Evolutionary conservation across 2,329 filamentous ascomycete species (phyloP).

Genomic region (Fusarium pseudoanthophilum): DNA sequence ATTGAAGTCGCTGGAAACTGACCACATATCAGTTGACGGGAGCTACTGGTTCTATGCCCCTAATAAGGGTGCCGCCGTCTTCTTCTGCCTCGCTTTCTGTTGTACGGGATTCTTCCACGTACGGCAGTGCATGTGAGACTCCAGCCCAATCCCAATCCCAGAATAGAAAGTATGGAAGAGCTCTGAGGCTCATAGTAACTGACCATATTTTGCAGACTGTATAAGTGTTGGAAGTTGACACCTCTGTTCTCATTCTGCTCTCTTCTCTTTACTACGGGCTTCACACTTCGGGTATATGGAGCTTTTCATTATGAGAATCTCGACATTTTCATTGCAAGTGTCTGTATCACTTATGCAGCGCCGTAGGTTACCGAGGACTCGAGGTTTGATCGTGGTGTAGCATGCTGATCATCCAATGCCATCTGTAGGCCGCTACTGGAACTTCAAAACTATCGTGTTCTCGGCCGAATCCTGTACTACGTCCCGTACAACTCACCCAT

Average conservation of each 20-base stretch:
- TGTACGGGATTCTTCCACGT: conserved; percentile 52
- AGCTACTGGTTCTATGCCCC: conserved; percentile 61
- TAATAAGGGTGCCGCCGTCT: conserved; percentile 59
- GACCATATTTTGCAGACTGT: conserved; percentile 53
- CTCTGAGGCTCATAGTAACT: background rate
- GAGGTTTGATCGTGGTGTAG: background rate
- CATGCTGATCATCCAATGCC: background rate
- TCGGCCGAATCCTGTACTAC: conserved; percentile 67
- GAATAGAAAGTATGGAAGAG: background rate
- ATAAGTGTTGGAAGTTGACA: conserved; percentile 67
- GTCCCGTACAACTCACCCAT: conserved; percentile 67
- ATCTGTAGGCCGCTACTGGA: conserved; percentile 64
- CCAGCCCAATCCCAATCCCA: no score
- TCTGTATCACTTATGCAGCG: conserved; percentile 50
- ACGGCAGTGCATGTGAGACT: conserved; percentile 60
- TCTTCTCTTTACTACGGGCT: conserved; percentile 66
- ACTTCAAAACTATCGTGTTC: conserved; percentile 69
- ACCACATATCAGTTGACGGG: conserved; percentile 48
- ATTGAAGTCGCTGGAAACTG: background rate
- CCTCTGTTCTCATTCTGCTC: conserved; percentile 65
- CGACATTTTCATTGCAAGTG: conserved; percentile 48
- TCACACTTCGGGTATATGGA: conserved; percentile 55
- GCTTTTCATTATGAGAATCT: conserved; percentile 48
- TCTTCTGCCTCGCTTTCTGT: conserved; percentile 57
- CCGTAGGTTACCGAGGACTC: conserved; percentile 41